A percentile compares a stretch with the other conserved stretches of the same genome.
Conservation (phyloP, 148 eudicot genomes). For the Tetragonia tetragonoides region DNA sequence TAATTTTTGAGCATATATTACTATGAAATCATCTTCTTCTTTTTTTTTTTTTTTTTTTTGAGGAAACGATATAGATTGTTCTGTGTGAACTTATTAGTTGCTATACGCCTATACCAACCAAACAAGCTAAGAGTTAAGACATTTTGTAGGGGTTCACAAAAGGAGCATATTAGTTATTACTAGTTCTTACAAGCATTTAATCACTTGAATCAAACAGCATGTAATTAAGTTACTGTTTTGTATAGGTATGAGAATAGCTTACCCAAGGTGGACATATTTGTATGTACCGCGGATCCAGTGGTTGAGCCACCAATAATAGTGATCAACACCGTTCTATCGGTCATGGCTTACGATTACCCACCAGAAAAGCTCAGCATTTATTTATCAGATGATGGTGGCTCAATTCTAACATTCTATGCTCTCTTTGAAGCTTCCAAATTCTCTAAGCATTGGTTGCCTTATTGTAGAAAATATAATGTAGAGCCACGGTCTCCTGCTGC, state of each 20-base stretch:
- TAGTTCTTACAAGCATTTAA: too few species aligned
- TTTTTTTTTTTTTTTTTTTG: too few species aligned
- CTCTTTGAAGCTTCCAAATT: constrained; percentile 66
- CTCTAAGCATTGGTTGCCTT: constrained; percentile 69
- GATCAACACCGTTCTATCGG: constrained; percentile 66
- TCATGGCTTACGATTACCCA: constrained; percentile 70
- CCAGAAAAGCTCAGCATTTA: constrained; percentile 56
- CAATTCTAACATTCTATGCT: constrained; percentile 67
- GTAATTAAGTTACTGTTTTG: too few species aligned
- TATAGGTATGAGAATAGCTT: constrained; percentile 46
- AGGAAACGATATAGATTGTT: too few species aligned
- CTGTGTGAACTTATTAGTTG: too few species aligned
- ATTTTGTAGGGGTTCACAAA: too few species aligned
- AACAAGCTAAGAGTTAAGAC: too few species aligned
- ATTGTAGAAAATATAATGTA: constrained; percentile 50
- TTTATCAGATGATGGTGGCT: constrained; percentile 81
- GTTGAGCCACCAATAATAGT: constrained; percentile 72
- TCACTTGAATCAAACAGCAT: too few species aligned
- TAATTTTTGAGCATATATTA: too few species aligned
- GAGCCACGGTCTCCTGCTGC: constrained; percentile 77
- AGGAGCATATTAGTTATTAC: too few species aligned
- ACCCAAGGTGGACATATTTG: constrained; percentile 61
- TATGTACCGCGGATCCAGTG: constrained; percentile 64
- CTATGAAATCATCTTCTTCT: too few species aligned
- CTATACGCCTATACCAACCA: too few species aligned